Base-by-base conservation (phyloP, 208 protist species). In the Crithidia mellificae region DNA sequence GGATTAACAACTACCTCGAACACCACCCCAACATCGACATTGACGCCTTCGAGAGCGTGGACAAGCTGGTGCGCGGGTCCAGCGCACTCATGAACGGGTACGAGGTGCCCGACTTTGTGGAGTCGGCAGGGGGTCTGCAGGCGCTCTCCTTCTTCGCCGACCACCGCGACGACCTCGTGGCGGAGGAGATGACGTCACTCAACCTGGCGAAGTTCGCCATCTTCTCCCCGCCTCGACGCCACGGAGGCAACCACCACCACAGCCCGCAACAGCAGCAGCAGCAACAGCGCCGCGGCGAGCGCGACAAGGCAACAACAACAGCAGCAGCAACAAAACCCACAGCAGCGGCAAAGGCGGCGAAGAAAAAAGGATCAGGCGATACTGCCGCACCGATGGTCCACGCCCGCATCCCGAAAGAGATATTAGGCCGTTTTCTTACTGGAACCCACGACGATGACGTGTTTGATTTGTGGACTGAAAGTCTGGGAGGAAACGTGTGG, bases 121-220 rank as follows among this genome's bases (percentile, higher is more conserved):
- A 38, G 51, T 68, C 62, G 0, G 62, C 62, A 8, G 62, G 62
- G 8, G 62, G 62, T 25, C 50, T 68, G 47, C 62, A 50, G 36
- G 19, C 62, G 6, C 36, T 68, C 0, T 54, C 44, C 2, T 64
- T 53, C n/a, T 14, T 52, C 30, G 1, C 20, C 19, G 58, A 64
- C 4, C 58, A 64, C 58, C 44, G 27, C 11, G 27, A 36, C 12
- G 58, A 53, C 44, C 24, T 47, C 54, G 54, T 47, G 54, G 14
- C 54, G n/a, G n/a, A n/a, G 22, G 22, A 59, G 2, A 30, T 7
- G 14, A 30, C 41, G 41, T 14, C 41, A 4, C 17, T 51, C 8
- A 51, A 63, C 14, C 3, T 24, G 41, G 56, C 41, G 4, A 25
- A 51, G 22, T 27, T 44, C 6, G 7, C 32, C 14, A 8, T 47